Evolutionary conservation across 441 rosid genomes (phyloP).

Genomic region (Pelargonium australe): DNA sequence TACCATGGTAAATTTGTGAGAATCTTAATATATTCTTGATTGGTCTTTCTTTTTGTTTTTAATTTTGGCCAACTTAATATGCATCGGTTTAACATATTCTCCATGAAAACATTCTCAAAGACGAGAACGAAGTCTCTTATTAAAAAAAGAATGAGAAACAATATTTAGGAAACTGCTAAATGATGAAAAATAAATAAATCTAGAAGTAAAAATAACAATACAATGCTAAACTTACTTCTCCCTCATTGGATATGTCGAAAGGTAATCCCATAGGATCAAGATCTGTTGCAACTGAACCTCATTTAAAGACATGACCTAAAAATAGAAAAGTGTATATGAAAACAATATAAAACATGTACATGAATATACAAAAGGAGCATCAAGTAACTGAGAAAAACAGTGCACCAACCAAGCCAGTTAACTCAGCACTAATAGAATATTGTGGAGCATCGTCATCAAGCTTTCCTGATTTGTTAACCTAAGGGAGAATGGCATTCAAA

Average conservation of each 20-base stretch:
- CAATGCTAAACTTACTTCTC: slow-evolving; percentile 60
- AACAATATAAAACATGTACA: slow-evolving; percentile 14
- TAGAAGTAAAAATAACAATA: slow-evolving; percentile 11
- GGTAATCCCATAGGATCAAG: slow-evolving; percentile 63
- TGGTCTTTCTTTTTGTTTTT: background rate
- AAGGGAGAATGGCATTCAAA: slow-evolving; percentile 19
- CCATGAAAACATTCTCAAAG: background rate
- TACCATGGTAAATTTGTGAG: no score
- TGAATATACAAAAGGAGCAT: background rate
- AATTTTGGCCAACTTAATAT: background rate
- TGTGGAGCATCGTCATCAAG: slow-evolving; percentile 67
- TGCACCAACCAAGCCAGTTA: slow-evolving; percentile 61
- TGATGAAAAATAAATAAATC: background rate
- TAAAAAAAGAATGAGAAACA: background rate
- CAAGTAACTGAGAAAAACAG: slow-evolving; percentile 6
- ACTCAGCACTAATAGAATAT: slow-evolving; percentile 62
- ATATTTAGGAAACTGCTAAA: background rate
- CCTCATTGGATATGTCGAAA: slow-evolving; percentile 57
- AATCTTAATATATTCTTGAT: no score
- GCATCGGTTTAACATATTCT: background rate
- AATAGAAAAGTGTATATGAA: slow-evolving; percentile 19
- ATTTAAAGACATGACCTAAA: slow-evolving; percentile 57
- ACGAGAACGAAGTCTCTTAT: background rate
- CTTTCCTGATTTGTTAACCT: slow-evolving; percentile 80
- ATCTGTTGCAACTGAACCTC: slow-evolving; percentile 74